Base-by-base conservation (phyloP, 768 basidiomycete genomes). In the Lactarius hengduanensis region DNA sequence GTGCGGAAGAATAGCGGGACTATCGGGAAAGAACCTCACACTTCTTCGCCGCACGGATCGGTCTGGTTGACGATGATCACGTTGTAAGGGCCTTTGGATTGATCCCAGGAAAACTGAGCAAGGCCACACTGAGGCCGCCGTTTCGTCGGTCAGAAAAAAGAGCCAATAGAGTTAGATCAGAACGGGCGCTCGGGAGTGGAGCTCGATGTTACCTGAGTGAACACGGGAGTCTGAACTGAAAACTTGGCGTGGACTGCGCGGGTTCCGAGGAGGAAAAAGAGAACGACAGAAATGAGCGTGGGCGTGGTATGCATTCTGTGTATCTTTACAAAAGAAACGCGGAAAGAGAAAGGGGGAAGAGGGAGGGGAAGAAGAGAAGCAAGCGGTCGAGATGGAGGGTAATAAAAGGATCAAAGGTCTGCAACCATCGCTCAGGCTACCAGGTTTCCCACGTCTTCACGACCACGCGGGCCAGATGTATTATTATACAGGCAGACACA, bases 281-380 rank as follows among this genome's bases (percentile, higher is more conserved):
- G 84, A 73, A 88, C 81, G 78, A 84, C 74, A 67, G 83, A 82
- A 90, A 91, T 60, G 90, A 92, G 78, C 78, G 91, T 90, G 80
- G 85, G 78, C 78, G 91, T 89, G 80, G 85, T 79, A 83, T 86
- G 87, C 91, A 92, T 93, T 77, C 76, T 83, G 59, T 70, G 67
- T 66, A 20, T 69, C 50, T 58, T 36, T 62, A 66, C 30, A 54
- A 41, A 38, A 58, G 32, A 54, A 34, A 38, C 50, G 34, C 36
- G 22, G 45, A 32, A 43, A 59, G 61, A 40, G 32, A 20, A n/a
- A 18, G 1, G 16, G 18, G 69, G 28, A 28, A 28, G 69, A 45
- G 61, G 70, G 62, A 68, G 64, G 70, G 69, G 54, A 72, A 70
- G 63, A 64, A 69, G 69, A 71, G 75, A 71, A 69, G 73, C 45